phyloP scores from a whole-genome alignment of 441 rosid species.

The Corymbia citriodora region DNA sequence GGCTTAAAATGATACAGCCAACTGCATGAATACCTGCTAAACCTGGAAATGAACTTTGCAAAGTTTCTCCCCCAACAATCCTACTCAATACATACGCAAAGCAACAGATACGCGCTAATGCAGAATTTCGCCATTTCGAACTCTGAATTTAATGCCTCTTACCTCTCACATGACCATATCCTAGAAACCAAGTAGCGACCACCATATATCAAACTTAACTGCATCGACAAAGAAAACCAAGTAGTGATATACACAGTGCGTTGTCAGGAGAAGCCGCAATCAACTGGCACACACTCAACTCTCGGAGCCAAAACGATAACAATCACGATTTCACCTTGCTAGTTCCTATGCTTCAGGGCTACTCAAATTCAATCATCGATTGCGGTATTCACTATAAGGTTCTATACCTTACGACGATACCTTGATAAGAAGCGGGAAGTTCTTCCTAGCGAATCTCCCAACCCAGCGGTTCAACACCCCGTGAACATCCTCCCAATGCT shows the following conservation, averaged over 20 bases:
- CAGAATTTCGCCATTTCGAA: background rate
- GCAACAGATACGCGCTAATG: background rate
- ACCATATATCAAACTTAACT: background rate
- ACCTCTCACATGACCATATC: background rate
- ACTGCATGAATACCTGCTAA: background rate
- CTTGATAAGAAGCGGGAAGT: conserved; percentile 64
- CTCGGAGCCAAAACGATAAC: background rate
- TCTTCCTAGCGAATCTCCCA: conserved; percentile 78
- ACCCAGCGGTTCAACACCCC: conserved; percentile 66
- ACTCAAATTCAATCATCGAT: background rate
- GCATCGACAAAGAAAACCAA: background rate
- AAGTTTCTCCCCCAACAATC: background rate
- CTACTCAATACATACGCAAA: background rate
- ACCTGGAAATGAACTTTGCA: background rate
- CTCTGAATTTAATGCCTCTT: background rate
- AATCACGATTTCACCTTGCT: background rate
- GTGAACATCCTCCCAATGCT: conserved; percentile 47
- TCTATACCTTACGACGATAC: conserved; percentile 17
- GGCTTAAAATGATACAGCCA: background rate
- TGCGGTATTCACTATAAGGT: background rate
- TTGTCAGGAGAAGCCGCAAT: background rate
- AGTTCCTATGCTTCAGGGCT: background rate
- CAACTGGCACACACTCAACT: background rate
- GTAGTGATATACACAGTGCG: background rate
- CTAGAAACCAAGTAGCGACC: background rate